Conservation (phyloP, 352 stramenopile genomes). For the Poterioochromonas sp. region DNA sequence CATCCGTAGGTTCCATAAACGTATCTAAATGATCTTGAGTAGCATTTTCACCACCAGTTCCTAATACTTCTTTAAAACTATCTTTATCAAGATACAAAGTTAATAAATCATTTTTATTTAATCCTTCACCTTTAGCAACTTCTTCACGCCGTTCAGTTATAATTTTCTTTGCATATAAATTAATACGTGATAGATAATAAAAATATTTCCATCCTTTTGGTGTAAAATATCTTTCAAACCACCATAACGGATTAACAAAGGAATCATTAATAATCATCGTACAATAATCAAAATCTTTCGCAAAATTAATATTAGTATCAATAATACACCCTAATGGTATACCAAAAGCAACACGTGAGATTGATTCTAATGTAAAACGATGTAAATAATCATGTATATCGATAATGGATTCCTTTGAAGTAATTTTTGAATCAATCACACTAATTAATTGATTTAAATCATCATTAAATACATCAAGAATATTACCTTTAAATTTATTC, state of each 20-base stretch:
- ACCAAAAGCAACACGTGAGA: not conserved
- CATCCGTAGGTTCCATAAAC: not conserved
- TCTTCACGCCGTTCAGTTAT: not conserved
- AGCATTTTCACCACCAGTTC: not conserved
- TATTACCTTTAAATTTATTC: not conserved
- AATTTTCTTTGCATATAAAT: not conserved
- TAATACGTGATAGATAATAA: not conserved
- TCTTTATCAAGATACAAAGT: not conserved
- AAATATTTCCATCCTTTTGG: not conserved
- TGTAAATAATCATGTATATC: not conserved
- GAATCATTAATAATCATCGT: not conserved
- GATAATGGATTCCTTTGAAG: not conserved
- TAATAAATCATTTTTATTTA: slow-evolving; percentile 5
- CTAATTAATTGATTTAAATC: not conserved
- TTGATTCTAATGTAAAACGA: slow-evolving; percentile 8
- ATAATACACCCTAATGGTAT: not conserved
- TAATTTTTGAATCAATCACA: not conserved
- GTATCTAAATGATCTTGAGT: not conserved
- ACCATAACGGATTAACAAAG: slow-evolving; percentile 5
- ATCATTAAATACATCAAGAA: slow-evolving; percentile 11
- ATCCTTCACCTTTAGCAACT: not conserved
- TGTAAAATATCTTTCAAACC: not conserved
- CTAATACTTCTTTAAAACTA: not conserved
- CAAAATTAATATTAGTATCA: not conserved
- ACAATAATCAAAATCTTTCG: slow-evolving; percentile 17